phyloP scores from a whole-genome alignment of 1,139 yeast genomes.

The Pichia sp. region DNA sequence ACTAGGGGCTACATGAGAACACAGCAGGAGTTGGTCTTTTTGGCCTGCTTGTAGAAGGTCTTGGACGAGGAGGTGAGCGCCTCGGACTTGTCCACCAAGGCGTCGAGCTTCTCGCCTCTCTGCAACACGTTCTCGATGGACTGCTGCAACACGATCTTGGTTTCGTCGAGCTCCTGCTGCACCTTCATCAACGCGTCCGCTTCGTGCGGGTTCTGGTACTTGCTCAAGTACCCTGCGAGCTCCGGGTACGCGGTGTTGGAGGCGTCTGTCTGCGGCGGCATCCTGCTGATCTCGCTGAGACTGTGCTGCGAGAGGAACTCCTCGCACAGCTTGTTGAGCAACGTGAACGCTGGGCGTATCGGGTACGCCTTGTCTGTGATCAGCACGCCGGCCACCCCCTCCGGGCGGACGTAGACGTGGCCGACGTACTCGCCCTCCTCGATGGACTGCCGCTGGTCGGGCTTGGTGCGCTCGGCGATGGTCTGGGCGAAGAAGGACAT shows the following conservation, averaged over 20 bases:
- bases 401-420: slow-evolving; percentile 83
- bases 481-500: slow-evolving; percentile 93
- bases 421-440: slow-evolving; percentile 91
- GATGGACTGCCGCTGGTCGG: slow-evolving; percentile 90
- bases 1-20: slow-evolving; percentile 66
- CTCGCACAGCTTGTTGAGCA: slow-evolving; percentile 83
- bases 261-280: slow-evolving; percentile 92
- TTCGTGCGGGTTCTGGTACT: slow-evolving; percentile 94
- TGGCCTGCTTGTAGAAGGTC: slow-evolving; percentile 95
- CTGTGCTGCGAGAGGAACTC: slow-evolving; percentile 87
- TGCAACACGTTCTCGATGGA: slow-evolving; percentile 91
- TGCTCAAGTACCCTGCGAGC: slow-evolving; percentile 48
- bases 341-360: slow-evolving; percentile 92
- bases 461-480: slow-evolving; percentile 75
- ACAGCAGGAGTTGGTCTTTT: slow-evolving; percentile 96
- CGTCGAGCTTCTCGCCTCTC: slow-evolving; percentile 92
- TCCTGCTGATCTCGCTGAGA: slow-evolving; percentile 53
- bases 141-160: slow-evolving; percentile 91
- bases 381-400: slow-evolving; percentile 89
- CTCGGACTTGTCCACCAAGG: slow-evolving; percentile 90
- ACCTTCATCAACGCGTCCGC: slow-evolving; percentile 97
- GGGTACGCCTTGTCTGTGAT: slow-evolving; percentile 96
- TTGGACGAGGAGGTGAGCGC: slow-evolving; percentile 83
- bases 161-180: slow-evolving; percentile 95
- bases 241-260: slow-evolving; percentile 42